Evolutionary conservation across 495 filamentous ascomycete genomes (phyloP), one percentile per base, ranked within the genome.

Genomic region (Penicillium daleae): DNA sequence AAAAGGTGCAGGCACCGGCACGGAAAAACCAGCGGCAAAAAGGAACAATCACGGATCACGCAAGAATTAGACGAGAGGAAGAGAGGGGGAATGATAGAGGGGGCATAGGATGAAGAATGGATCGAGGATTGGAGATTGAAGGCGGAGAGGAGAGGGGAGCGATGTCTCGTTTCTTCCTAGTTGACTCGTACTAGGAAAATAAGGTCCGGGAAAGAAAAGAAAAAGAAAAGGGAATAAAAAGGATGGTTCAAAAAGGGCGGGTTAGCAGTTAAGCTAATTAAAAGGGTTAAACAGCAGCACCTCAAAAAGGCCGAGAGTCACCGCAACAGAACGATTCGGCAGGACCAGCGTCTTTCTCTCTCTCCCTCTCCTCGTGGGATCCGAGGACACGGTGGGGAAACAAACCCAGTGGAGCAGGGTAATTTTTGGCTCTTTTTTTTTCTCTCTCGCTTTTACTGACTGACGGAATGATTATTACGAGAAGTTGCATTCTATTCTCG

Each of bases 311-410:
- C 24, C 13, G 33, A 46, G 46, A 53, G 31, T 42, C 21, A 35
- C 35, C 19, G 35, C 15, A 40, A 44, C 29, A 21, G 35, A 71
- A 66, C 58, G 67, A 59, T 70, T 71, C 63, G 71, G 72, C 66
- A 74, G 66, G 54, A 65, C 56, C 57, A 61, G 71, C 63, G 63
- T 64, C 62, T n/a, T n/a, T n/a, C n/a, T n/a, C n/a, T n/a, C n/a
- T n/a, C n/a, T n/a, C n/a, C n/a, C n/a, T n/a, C n/a, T n/a, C 70
- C 76, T 79, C 75, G 78, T 80, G 78, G 76, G 74, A 78, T 78
- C 72, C 74, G 74, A 74, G 72, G 71, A 74, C 74, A 68, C 65
- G 66, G 75, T 77, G 73, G 73, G 49, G 49, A 52, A 52, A 17
- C 12, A 15, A 6, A 75, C 58, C 68, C 62, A 52, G 70, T 75